These are phyloP conservation scores for Mariannaea sp. DNA, from an alignment of 2,329 filamentous ascomycete species.

Conservation along the genomic window DNA sequence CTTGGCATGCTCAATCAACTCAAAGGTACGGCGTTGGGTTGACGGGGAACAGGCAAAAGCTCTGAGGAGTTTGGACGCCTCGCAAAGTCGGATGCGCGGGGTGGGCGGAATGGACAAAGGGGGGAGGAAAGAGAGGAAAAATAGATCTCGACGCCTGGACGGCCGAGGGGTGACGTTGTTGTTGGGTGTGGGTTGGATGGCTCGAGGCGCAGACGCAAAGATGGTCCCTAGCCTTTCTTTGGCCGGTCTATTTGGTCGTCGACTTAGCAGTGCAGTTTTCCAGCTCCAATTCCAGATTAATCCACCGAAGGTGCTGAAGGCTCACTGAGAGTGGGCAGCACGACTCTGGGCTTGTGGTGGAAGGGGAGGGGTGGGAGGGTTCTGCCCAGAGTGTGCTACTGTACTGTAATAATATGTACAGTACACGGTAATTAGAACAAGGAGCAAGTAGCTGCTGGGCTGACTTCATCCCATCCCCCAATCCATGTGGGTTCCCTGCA, in stretches of 20 bases:
- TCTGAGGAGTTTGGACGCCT: background rate
- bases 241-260: conserved; percentile 1
- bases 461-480: conserved; percentile 13
- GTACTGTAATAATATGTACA: too few species aligned
- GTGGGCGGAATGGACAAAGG: conserved; percentile 10
- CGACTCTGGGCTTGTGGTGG: background rate
- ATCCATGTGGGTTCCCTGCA: conserved; percentile 5
- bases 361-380: conserved; percentile 12
- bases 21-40: conserved; percentile 12
- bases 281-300: too few species aligned
- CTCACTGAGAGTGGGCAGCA: conserved; percentile 3
- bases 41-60: conserved; percentile 11
- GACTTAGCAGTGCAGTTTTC: background rate
- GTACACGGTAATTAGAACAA: too few species aligned
- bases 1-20: conserved; percentile 50
- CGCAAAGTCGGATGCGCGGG: background rate
- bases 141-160: conserved; percentile 13
- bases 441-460: conserved; percentile 5
- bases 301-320: conserved; percentile 12
- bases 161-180: conserved; percentile 15
- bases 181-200: conserved; percentile 16
- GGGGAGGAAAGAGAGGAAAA: conserved; percentile 13
- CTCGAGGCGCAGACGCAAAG: conserved; percentile 10
- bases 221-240: background rate
- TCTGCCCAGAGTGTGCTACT: conserved; percentile 3